Evolutionary conservation across 768 basidiomycete species (phyloP), one percentile per base, ranked within the genome.

Genomic region (Tricholoma bakamatsutake): DNA sequence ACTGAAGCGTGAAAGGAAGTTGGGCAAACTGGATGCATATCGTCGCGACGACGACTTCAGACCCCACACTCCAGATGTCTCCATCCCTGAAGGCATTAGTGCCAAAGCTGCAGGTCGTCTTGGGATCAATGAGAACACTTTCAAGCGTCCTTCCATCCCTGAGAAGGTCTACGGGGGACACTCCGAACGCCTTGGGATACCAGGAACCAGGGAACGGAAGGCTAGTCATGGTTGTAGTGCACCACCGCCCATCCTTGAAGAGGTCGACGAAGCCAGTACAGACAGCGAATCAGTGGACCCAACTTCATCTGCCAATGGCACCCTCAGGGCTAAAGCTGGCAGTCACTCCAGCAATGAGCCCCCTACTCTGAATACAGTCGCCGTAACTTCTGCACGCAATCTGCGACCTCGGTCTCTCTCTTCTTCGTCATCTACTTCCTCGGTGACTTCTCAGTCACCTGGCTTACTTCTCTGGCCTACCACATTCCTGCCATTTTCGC

Each of bases 381-480:
- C 73, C 10, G 67, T 69, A 6, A 59, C 66, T 8, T 66, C 69
- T 4, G 57, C 53, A 5, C 61, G 53, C 35, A 2, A 30, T 9
- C 46, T 3, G 15, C 61, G 59, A 7, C 61, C 65, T 11, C 48
- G 50, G 10, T 61, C 64, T 5, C 58, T 60, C 4, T 61, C 64
- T 5, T 60, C 65, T 18, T 59, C 59, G 10, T 55, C 61, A 37
- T 42, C 58, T 4, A 47, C 33, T 10, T 42, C 48, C 9, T 50
- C 47, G 27, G 54, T 62, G 10, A 62, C 71, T 0, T 63, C 75
- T 45, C 86, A 87, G 64, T 83, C 83, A 1, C 77, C 84, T 5
- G 88, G 88, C 1, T 67, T 90, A 6, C 63, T 89, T 21, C 68
- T 88, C 33, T 80, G 73, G 76, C 83, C 80, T 6, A 69, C 75